Evolutionary conservation across 2,329 filamentous ascomycete genomes (phyloP), one percentile per base, ranked within the genome.

Genomic region (Sordariomycetes sp.): DNA sequence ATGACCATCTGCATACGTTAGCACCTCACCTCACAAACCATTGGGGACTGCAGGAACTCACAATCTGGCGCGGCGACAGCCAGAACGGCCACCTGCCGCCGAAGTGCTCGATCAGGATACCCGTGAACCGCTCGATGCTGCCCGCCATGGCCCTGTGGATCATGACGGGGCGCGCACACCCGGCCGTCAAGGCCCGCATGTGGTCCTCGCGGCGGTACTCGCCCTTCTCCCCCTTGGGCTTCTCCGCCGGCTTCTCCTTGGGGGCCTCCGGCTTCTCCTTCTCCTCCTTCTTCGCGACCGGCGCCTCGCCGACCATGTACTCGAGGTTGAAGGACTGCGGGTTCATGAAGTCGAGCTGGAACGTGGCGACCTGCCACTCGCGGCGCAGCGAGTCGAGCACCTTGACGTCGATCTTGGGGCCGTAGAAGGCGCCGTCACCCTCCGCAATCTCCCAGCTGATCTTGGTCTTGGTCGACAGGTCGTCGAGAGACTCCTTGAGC

Each of bases 331-430:
- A 97, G 71, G 91, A 91, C 69, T 96, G 88, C 34, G 61, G 61
- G 59, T 63, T 63, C 60, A 61, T 60, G 76, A 95, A 96, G 70
- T 96, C 90, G 58, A 96, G 83, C 75, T 97, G 93, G 64, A 97
- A 96, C 14, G 93, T 97, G 65, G 93, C 90, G 68, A 90, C 95
- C 73, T 96, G 89, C 76, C 86, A 89, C 60, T 64, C 63, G 53
- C 61, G 60, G 57, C 61, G 60, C 24, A 62, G 59, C 58, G 59
- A 63, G 51, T 63, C 61, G 54, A 62, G 87, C 67, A 99, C 92
- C 61, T 90, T 95, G 68, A 99, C 94, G 67, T 99, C 94, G 65
- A 97, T 96, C 82, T 99, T 99, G 56, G 94, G 94, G 1, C 94
- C 94, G 71, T 99, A 99, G 76, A 97, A 99, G 57, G 94, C 94